Evolutionary conservation across 2,329 filamentous ascomycete species (phyloP), one percentile per base, ranked within the genome.

Genomic region (Pseudopyrenochaeta lycopersici): DNA sequence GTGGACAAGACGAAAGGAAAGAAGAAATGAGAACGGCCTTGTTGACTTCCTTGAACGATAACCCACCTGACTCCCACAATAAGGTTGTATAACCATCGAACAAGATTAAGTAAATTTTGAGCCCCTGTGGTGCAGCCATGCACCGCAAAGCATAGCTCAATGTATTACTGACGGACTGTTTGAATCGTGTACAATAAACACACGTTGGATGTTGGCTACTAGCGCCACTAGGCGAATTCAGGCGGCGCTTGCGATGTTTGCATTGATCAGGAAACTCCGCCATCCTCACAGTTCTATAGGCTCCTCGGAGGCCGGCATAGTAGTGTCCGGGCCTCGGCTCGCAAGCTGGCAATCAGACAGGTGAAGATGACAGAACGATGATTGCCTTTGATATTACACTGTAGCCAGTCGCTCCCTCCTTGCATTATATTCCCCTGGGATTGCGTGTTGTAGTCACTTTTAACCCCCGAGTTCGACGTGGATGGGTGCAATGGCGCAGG

Each of bases 1-100:
- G 73, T 87, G 51, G 88, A 90, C 70, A 90, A 89, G 77, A 88
- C 85, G 4, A 87, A 88, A 75, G 84, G 84, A 60, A 88, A 88
- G 76, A 87, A 87, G 73, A 73, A 70, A 40, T 68, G 51, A 60
- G 10, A 11, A 21, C 7, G 15, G 23, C 29, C 6, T 14, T 17
- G 7, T 11, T 35, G 40, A 18, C 41, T 15, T 45, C 4, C 4
- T 27, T 23, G n/a, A 52, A 54, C 32, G 43, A 62, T 56, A n/a
- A n/a, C n/a, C n/a, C n/a, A 56, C 61, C 56, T 53, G 20, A 9
- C 17, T 38, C 20, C 17, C 12, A 7, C 2, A 20, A 3, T 5
- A 20, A 15, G 12, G 17, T 6, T 35, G 32, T 11, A 35, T 35
- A 11, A 5, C 5, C 11, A 11, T 27, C 23, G 9, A n/a, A n/a